Evolutionary conservation across 441 rosid species (phyloP), one percentile per base, ranked within the genome.

Genomic region (Eugenia klotzschiana): DNA sequence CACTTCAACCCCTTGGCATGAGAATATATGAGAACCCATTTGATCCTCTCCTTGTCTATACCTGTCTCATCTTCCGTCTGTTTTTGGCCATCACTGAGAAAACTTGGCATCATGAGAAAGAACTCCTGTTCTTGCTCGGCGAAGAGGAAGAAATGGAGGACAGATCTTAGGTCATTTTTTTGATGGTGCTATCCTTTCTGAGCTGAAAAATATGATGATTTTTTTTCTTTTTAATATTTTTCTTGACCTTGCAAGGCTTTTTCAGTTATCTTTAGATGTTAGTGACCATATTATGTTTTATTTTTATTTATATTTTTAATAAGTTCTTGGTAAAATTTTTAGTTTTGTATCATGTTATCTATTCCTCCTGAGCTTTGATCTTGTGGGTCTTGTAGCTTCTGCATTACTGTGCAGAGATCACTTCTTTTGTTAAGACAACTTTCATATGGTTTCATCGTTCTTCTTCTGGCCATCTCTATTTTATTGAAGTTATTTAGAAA

Each of bases 161-260:
- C 1, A 12, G 4, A 7, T 37, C 1, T 33, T 69, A 9, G 40
- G 40, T 69, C 25, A 37, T 33, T 20, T 2, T 37, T 0, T 5
- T 20, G 27, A 10, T 0, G 51, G 92, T 82, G 90, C 89, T 94
- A 90, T 92, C 94, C 89, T 84, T 69, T 1, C 87, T 90, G 96
- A 94, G 96, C 95, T 94, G 0, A 40, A 4, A 1, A 43, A 10
- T 64, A 22, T 7, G 5, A 43, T 23, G 40, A 0, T 15, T 8
- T 29, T 69, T 25, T 4, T 60, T 7, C 0, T 89, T 29, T 82
- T 0, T 2, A 20, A 2, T 22, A 69, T 86, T 90, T 94, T 94
- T 93, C 96, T 94, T 94, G 95, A 92, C 73, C 96, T 94, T 94
- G 94, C 98, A 94, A 93, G 96, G 4, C 94, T 91, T 90, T 88